Evolutionary conservation across 129 eudicot genomes (phyloP), one percentile per base, ranked within the genome.

Genomic region (Artemisia annua): DNA sequence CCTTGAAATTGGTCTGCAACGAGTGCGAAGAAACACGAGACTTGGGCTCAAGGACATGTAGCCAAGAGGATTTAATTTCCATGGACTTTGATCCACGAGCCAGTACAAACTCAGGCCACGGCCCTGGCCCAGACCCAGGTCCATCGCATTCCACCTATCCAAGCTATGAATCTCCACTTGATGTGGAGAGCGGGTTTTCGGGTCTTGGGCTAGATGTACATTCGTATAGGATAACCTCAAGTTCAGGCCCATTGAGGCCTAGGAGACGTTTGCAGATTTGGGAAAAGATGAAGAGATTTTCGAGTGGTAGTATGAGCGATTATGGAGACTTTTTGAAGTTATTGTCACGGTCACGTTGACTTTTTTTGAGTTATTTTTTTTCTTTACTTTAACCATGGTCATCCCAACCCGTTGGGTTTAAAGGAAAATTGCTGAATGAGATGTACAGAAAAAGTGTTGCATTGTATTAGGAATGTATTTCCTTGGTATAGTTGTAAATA

Each of bases 231-330:
- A 20, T 20, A 20, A 20, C 22, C 22, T 20, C 22, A 20, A 20
- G 22, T 20, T 20, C 22, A 14, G 96, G 96, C 14, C 95, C 96
- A 39, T 55, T 87, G 46, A 81, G 86, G 76, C 79, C 83, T 0
- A 66, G 77, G 12, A 85, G 84, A 62, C 43, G 75, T 66, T 60
- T 73, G 79, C 82, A 61, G 35, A 63, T 89, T 18, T 84, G 88
- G 92, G 84, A 88, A 66, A 84, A 74, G 57, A 79, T 87, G 78
- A 80, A 87, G 79, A 79, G 87, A 24, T 79, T 87, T 78, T 83
- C 94, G 6, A 77, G 89, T 43, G 96, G 95, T 63, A 87, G 87
- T 73, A 70, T 82, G 78, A 84, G 85, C 16, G 92, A 92, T 78
- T 91, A 89, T 50, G 88, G 98, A 4, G 80, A 75, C 20, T 18